A percentile compares a stretch with the other conserved stretches of the same genome.
phyloP scores from a whole-genome alignment of 495 filamentous ascomycete genomes.

The Penicillium goetzii region DNA sequence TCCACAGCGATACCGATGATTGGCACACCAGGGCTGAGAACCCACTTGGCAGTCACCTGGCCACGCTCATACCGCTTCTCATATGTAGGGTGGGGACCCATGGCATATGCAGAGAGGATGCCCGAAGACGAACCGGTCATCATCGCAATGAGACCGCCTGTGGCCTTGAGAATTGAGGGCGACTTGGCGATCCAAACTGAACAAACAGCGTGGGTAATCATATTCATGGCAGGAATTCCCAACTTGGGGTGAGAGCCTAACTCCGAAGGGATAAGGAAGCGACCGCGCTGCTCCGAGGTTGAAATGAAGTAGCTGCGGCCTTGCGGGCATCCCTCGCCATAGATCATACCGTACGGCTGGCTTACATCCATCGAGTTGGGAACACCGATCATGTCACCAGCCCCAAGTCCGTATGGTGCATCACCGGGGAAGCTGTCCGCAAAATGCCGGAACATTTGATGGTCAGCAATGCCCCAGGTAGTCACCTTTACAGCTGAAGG shows the following conservation, averaged over 20 bases:
- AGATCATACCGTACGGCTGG: slow-evolving; percentile 79
- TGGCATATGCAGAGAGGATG: slow-evolving; percentile 79
- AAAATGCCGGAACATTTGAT: slow-evolving; percentile 73
- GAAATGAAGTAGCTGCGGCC: slow-evolving; percentile 78
- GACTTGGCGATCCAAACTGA: slow-evolving; percentile 94
- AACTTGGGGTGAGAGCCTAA: slow-evolving; percentile 52
- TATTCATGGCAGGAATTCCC: slow-evolving; percentile 74
- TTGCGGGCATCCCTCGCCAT: slow-evolving; percentile 81
- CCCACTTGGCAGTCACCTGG: slow-evolving; percentile 83
- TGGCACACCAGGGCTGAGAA: slow-evolving; percentile 88
- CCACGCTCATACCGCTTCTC: slow-evolving; percentile 70
- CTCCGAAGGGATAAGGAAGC: slow-evolving; percentile 62
- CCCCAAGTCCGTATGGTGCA: slow-evolving; percentile 74
- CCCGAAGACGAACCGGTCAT: slow-evolving; percentile 84
- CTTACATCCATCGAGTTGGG: slow-evolving; percentile 90
- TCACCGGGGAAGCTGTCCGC: slow-evolving; percentile 73
- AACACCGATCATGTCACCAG: slow-evolving; percentile 72
- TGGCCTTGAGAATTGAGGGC: slow-evolving; percentile 65
- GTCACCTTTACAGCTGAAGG: slow-evolving; percentile 78
- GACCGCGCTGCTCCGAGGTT: slow-evolving; percentile 76
- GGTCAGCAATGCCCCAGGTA: slow-evolving; percentile 79
- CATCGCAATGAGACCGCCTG: slow-evolving; percentile 79
- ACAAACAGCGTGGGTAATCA: slow-evolving; percentile 63
- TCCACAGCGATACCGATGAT: slow-evolving; percentile 87
- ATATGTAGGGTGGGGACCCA: slow-evolving; percentile 68